phyloP scores from a whole-genome alignment of 768 basidiomycete species.

The Lenzites betulinus region DNA sequence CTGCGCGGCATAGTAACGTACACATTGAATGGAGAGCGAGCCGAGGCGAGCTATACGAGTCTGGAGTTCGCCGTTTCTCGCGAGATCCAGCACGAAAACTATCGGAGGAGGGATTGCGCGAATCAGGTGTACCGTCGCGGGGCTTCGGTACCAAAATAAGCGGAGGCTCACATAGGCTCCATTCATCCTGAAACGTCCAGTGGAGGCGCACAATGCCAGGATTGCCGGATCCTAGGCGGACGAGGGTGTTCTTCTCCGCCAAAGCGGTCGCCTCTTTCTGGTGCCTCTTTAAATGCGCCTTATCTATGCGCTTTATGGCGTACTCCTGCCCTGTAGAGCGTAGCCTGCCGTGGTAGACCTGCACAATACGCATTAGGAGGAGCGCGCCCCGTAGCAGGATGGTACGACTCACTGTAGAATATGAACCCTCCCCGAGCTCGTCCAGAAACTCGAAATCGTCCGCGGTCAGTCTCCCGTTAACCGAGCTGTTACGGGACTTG shows the following conservation, averaged over 20 bases:
- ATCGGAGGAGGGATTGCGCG: slow-evolving; percentile 6
- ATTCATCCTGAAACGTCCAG: slow-evolving; percentile 85
- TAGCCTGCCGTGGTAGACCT: slow-evolving; percentile 63
- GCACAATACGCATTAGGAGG: background rate
- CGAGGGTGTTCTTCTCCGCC: slow-evolving; percentile 78
- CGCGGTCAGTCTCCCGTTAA: slow-evolving; percentile 44
- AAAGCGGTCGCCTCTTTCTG: slow-evolving; percentile 78
- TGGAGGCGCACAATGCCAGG: slow-evolving; percentile 81
- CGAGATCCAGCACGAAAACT: slow-evolving; percentile 83
- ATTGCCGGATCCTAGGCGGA: slow-evolving; percentile 64
- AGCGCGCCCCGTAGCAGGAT: background rate
- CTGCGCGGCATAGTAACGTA: slow-evolving; percentile 87
- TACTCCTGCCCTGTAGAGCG: slow-evolving; percentile 61
- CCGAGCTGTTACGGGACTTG: slow-evolving; percentile 48
- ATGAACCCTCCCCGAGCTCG: slow-evolving; percentile 80
- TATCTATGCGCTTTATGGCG: slow-evolving; percentile 83
- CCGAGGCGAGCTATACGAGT: slow-evolving; percentile 72
- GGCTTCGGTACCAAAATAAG: background rate
- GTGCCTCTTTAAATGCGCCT: slow-evolving; percentile 77
- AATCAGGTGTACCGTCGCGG: background rate
- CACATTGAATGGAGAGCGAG: slow-evolving; percentile 78
- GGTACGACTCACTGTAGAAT: slow-evolving; percentile 64
- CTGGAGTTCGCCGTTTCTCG: slow-evolving; percentile 78
- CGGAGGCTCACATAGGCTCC: slow-evolving; percentile 73
- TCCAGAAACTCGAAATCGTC: slow-evolving; percentile 76